Evolutionary conservation across 352 stramenopile species (phyloP).

Genomic region (Globisporangium paddicum): DNA sequence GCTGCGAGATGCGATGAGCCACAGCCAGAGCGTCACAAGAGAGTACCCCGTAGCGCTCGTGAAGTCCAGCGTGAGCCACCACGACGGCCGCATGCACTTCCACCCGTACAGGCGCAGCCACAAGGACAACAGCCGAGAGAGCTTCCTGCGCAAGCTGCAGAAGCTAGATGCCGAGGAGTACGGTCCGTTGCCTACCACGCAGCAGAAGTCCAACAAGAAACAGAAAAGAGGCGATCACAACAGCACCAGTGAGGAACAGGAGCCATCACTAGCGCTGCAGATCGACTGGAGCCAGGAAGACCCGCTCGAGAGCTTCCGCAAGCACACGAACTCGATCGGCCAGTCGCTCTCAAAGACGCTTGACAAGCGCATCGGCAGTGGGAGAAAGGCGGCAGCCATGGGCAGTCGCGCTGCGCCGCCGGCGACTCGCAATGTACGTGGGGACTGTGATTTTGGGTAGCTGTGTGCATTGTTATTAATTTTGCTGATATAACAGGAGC

Average conservation of each 20-base stretch:
- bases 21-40: constrained; percentile 39
- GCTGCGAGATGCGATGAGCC: constrained; percentile 33
- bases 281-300: constrained; percentile 24
- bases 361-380: constrained; percentile 13
- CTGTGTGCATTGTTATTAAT: not conserved
- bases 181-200: constrained; percentile 1
- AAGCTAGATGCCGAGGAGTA: constrained; percentile 46
- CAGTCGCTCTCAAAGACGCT: constrained; percentile 33
- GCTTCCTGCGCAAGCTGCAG: constrained; percentile 35
- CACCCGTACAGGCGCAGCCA: constrained; percentile 3
- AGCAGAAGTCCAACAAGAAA: constrained; percentile 16
- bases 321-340: constrained; percentile 29
- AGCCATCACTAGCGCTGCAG: not conserved
- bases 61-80: constrained; percentile 5
- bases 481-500: too few relatives aligned
- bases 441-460: not conserved
- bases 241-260: not conserved
- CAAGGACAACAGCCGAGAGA: constrained; percentile 26
- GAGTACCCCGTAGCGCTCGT: constrained; percentile 44
- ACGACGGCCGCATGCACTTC: constrained; percentile 4
- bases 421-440: not conserved
- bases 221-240: constrained; percentile 17
- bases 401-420: not conserved
- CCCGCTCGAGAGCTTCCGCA: constrained; percentile 25
- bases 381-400: constrained; percentile 7